These are phyloP conservation scores for Saccharomycopsis javanensis DNA, from an alignment of 805 yeast genomes.

Conservation along the genomic window DNA sequence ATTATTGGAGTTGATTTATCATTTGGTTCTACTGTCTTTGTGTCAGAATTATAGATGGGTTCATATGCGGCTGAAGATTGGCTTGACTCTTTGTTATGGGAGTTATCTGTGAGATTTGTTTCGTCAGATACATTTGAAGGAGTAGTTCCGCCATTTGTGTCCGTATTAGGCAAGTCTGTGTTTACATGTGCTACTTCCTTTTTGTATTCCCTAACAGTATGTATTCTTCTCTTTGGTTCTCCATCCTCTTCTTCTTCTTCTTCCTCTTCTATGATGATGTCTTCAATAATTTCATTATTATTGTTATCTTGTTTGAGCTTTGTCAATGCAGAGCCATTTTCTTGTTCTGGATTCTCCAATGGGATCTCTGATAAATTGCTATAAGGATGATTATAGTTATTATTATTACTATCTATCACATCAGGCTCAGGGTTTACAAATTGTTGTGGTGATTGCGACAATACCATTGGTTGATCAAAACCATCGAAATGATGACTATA, in stretches of 20 bases:
- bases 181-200: not conserved
- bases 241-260: not conserved
- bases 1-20: not conserved
- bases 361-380: not conserved
- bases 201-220: not conserved
- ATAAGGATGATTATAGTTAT: not conserved
- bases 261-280: not conserved
- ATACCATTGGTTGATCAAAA: slow-evolving; percentile 11
- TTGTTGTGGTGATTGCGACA: not conserved
- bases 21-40: not conserved
- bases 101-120: not conserved
- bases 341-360: not conserved
- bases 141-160: not conserved
- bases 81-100: not conserved
- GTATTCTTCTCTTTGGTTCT: not conserved
- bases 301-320: not conserved
- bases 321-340: not conserved
- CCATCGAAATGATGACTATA: slow-evolving; percentile 15
- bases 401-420: not conserved
- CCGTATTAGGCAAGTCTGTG: not conserved
- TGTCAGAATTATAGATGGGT: not conserved
- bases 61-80: not conserved
- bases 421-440: not conserved
- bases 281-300: not conserved
- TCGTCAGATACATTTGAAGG: not conserved